phyloP scores from a whole-genome alignment of 257 asterid species.

The Primulina tabacum region DNA sequence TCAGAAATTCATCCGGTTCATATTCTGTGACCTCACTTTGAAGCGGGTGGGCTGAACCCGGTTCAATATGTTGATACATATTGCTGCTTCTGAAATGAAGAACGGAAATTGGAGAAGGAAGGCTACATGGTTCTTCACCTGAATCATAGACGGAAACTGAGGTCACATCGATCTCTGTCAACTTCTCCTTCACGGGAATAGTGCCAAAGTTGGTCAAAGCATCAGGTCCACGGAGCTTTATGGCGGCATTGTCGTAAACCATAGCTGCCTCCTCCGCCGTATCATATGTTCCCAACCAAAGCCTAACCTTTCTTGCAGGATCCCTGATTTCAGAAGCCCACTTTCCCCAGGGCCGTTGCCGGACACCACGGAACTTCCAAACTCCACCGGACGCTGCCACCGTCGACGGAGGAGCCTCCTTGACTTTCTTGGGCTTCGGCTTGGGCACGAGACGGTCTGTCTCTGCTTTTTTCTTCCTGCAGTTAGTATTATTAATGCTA shows the following conservation, averaged over 20 bases:
- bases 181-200: background rate
- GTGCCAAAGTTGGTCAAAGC: constrained; percentile 31
- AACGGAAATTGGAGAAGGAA: background rate
- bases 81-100: background rate
- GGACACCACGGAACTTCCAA: constrained; percentile 62
- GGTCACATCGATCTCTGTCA: background rate
- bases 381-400: constrained; percentile 19
- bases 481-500: background rate
- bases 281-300: constrained; percentile 70
- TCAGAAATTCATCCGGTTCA: background rate
- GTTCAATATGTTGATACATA: background rate
- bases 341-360: constrained; percentile 74
- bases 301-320: constrained; percentile 42
- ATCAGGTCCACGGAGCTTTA: constrained; percentile 58
- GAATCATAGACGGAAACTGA: background rate
- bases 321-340: constrained; percentile 82
- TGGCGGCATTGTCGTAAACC: constrained; percentile 76
- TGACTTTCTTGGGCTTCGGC: background rate
- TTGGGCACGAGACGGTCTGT: background rate
- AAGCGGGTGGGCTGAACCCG: background rate
- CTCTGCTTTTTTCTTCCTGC: background rate
- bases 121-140: background rate
- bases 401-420: constrained; percentile 14
- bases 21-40: background rate
- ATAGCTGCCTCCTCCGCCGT: constrained; percentile 79